Conservation (phyloP, 1,139 yeast genomes). For the Citeromyces hawaiiensis region DNA sequence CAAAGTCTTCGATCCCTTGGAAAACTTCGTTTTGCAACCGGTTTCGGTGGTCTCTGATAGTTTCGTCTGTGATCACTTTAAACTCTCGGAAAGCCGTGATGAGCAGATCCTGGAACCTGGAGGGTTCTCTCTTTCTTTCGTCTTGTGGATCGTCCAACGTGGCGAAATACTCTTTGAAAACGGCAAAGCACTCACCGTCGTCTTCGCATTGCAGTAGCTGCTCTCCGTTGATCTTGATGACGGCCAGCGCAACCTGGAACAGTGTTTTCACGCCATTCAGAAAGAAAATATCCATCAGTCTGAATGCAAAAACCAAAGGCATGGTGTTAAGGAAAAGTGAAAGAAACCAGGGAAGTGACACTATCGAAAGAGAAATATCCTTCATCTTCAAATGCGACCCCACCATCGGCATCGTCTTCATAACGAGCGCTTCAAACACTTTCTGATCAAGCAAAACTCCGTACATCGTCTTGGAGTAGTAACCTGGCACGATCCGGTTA, state of each 20-base stretch:
- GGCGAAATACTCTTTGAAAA: slow-evolving; percentile 71
- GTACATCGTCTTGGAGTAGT: slow-evolving; percentile 94
- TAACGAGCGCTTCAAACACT: slow-evolving; percentile 84
- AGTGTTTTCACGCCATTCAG: slow-evolving; percentile 81
- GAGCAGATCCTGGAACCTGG: slow-evolving; percentile 80
- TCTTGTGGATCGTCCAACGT: slow-evolving; percentile 63
- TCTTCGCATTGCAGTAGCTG: slow-evolving; percentile 68
- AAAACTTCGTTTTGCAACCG: slow-evolving; percentile 68
- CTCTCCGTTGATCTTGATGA: slow-evolving; percentile 78
- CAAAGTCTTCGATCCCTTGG: slow-evolving; percentile 78
- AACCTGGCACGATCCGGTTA: slow-evolving; percentile 84
- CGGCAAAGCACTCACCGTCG: slow-evolving; percentile 83
- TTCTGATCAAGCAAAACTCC: slow-evolving; percentile 91
- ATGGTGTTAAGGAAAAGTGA: slow-evolving; percentile 82
- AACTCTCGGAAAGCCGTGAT: slow-evolving; percentile 92
- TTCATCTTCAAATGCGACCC: slow-evolving; percentile 70
- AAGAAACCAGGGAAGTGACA: slow-evolving; percentile 92
- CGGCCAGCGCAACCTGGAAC: slow-evolving; percentile 89
- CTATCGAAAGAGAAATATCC: slow-evolving; percentile 91
- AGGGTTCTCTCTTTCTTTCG: slow-evolving; percentile 49
- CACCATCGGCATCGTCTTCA: slow-evolving; percentile 77
- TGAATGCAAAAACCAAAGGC: slow-evolving; percentile 88
- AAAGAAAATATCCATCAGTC: slow-evolving; percentile 86
- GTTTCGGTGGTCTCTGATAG: slow-evolving; percentile 55
- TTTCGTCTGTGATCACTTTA: slow-evolving; percentile 61